A percentile compares a stretch with the other conserved stretches of the same genome.
Evolutionary conservation across 2,329 filamentous ascomycete genomes (phyloP).

Genomic region (Ceratocystis harringtonii): DNA sequence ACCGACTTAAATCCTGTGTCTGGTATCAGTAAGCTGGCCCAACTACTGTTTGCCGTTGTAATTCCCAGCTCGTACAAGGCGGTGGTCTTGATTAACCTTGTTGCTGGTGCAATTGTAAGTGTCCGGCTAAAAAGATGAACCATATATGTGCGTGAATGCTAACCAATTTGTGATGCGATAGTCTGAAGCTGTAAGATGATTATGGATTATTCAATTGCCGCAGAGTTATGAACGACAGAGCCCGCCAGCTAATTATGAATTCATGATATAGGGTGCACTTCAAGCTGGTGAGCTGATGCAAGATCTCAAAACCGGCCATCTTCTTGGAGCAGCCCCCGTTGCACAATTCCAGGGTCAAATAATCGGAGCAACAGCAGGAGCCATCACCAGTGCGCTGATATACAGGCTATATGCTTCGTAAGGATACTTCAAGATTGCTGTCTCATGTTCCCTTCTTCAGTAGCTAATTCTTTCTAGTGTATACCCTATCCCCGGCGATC

Average conservation of each 20-base stretch:
- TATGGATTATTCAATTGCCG: background rate
- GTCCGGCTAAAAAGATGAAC: background rate
- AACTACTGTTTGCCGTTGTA: slow-evolving; percentile 84
- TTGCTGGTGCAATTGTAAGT: slow-evolving; percentile 66
- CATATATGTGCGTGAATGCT: background rate
- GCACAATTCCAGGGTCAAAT: slow-evolving; percentile 96
- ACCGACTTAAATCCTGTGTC: slow-evolving; percentile 94
- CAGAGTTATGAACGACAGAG: background rate
- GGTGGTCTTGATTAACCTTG: slow-evolving; percentile 84
- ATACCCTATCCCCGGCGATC: slow-evolving; percentile 71
- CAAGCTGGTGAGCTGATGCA: slow-evolving; percentile 96
- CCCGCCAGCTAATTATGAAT: background rate
- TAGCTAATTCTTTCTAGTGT: slow-evolving; percentile 39
- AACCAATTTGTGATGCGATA: slow-evolving; percentile 17
- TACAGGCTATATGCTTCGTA: slow-evolving; percentile 71
- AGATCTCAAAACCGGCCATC: slow-evolving; percentile 88
- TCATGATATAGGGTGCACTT: slow-evolving; percentile 46
- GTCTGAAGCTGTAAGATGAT: slow-evolving; percentile 28
- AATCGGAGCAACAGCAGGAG: slow-evolving; percentile 74
- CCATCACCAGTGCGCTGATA: slow-evolving; percentile 69
- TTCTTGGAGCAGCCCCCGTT: slow-evolving; percentile 79
- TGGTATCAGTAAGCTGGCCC: slow-evolving; percentile 90
- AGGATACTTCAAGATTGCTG: slow-evolving; percentile 18
- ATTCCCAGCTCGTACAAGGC: slow-evolving; percentile 68
- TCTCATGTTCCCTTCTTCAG: background rate